A percentile compares a stretch with the other conserved stretches of the same genome.
Conservation (phyloP, 164 flowering plant genomes). For the Magnolia officinalis region DNA sequence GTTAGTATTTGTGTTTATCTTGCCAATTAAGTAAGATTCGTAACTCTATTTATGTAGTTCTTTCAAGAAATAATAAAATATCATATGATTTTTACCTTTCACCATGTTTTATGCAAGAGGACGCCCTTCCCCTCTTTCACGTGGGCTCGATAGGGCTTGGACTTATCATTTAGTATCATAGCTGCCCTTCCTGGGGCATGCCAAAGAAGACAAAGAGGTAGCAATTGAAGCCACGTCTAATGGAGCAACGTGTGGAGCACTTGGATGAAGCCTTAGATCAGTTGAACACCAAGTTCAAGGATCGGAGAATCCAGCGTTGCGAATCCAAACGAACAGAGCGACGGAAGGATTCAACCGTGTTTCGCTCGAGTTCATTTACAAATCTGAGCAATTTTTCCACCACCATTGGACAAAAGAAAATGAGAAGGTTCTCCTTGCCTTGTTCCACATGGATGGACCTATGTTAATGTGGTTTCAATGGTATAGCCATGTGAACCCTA, state of each 20-base stretch:
- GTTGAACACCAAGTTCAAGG: background rate
- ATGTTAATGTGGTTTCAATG: background rate
- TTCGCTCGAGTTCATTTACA: background rate
- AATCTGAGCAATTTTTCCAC: background rate
- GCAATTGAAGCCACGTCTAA: background rate
- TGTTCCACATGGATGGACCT: background rate
- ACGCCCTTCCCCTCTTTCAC: background rate
- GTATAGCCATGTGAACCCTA: background rate
- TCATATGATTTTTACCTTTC: too few relatives aligned
- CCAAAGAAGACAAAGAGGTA: background rate
- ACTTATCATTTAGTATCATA: background rate
- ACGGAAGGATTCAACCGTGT: background rate
- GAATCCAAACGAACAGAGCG: background rate
- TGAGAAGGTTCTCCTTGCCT: background rate
- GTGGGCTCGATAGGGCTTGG: background rate
- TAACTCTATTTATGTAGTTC: too few relatives aligned
- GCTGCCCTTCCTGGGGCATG: background rate
- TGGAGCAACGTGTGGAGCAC: background rate
- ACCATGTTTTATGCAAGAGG: background rate
- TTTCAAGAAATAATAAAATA: too few relatives aligned
- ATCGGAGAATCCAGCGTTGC: background rate
- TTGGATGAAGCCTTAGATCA: background rate
- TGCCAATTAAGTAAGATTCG: too few relatives aligned
- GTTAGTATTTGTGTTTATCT: too few relatives aligned
- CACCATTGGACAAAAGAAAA: background rate